Base-by-base conservation (phyloP, 257 asterid genomes). In the Penstemon newberryi region DNA sequence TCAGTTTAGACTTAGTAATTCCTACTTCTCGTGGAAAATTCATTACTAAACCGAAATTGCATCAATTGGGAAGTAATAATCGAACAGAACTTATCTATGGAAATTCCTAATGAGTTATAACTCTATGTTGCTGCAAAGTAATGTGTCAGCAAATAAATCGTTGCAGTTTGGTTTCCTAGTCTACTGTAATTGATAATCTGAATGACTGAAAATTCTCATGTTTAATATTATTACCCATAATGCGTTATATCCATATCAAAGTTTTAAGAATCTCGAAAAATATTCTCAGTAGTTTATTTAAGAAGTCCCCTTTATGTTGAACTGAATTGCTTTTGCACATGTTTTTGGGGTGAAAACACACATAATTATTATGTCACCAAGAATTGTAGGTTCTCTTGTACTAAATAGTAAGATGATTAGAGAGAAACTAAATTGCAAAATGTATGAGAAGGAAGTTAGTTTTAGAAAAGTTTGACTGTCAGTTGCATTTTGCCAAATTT, bases 351-450 rank as follows among this genome's bases (percentile, higher is more conserved):
- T 8, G 4, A 10, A 4, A 33, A 7, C 45, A 42, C 40, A 37
- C 11, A 38, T 5, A 41, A 9, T 10, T 53, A 39, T 40, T 33
- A 47, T 39, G 49, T 40, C 10, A 6, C 55, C 11, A 65, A 5
- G 18, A 40, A 12, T 7, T 49, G 18, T 13, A 33, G 58, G 49
- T 71, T 56, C 72, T 2, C 37, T 19, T 11, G 6, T 61, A 13
- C 62, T 60, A 55, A 44, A 62, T 63, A 43, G 10, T 10, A 47
- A 10, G 19, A 40, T n/a, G 39, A 40, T 40, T 1, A 40, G 18
- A 60, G 56, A 65, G 42, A 47, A 3, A 51, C 72, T 43, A 74
- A 66, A 33, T 55, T 63, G 41, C 63, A 61, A 7, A 6, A 33
- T 4, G 10, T 67, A 13, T 53, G 42, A 71, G 43, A 46, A 4